Base-by-base conservation (phyloP, 2,329 filamentous ascomycete species). In the Chrysosporium queenslandicum region DNA sequence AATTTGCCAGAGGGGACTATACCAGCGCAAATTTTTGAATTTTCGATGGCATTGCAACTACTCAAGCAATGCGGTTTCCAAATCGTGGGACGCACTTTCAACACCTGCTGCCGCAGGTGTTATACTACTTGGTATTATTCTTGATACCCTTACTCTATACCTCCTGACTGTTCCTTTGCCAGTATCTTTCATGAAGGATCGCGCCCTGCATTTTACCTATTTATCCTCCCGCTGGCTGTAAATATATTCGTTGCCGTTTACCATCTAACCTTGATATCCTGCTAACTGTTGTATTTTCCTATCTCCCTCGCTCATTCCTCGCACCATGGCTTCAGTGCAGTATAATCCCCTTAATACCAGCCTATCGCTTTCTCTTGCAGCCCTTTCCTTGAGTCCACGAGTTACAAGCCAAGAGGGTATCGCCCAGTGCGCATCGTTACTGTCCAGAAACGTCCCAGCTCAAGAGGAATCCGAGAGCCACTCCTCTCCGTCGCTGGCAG, bases 311-410 rank as follows among this genome's bases (percentile, higher is more conserved):
- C 23, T 23, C 29, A 23, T 18, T 34, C 27, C 9, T 7, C 2
- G n/a, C 9, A 18, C 14, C 34, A 50, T 50, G 47, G 37, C 42
- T 7, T 11, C 16, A 16, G 16, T 50, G 11, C 47, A 42, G 16
- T 30, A 32, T 14, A 41, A 41, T 25, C 47, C 47, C 21, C 47
- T 50, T 23, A 41, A 39, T 18, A 20, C 46, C 9, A 48, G 20
- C 11, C 27, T 40, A n/a, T 14, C 27, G 8, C 5, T 21, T 6
- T 32, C 36, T 42, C 25, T 4, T 18, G 11, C 16, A 16, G 4
- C 18, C 27, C 25, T 30, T 4, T 27, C 47, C 11, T 32, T 21
- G 18, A 30, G 16, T 4, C 18, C 27, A 34, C 47, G 20, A 6
- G 27, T 9, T 6, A 11, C 4, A 32, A 20, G 12, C n/a, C 30